A percentile compares a stretch with the other conserved stretches of the same genome.
Evolutionary conservation across 192 early-diverging fungal species (phyloP).

Genomic region (Backusella luteola): DNA sequence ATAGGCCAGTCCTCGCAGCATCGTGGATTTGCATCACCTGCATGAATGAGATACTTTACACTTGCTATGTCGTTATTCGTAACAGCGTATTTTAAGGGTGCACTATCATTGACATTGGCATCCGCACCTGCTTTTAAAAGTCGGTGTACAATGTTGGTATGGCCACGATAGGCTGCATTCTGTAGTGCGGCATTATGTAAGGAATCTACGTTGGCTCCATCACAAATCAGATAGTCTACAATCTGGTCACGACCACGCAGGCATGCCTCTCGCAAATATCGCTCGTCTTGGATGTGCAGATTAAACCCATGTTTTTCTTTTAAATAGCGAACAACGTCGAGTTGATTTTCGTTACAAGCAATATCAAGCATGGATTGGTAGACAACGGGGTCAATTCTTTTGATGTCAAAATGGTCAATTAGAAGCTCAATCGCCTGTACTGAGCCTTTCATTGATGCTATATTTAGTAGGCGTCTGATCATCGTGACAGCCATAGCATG

Average conservation of each 20-base stretch:
- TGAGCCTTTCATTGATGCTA: conserved; percentile 23
- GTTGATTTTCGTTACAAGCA: conserved; percentile 24
- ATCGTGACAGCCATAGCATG: neutral
- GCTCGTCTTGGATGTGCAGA: conserved; percentile 22
- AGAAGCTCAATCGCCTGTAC: conserved; percentile 28
- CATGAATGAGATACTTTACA: neutral
- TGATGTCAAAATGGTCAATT: conserved; percentile 12
- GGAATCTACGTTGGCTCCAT: conserved; percentile 27
- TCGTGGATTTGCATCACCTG: conserved; percentile 6
- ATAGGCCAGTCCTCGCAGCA: conserved; percentile 14
- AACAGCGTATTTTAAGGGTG: conserved; percentile 1
- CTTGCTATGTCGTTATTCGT: neutral
- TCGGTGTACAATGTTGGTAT: neutral
- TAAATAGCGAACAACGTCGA: conserved; percentile 26
- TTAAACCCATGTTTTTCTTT: conserved; percentile 19
- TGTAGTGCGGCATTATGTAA: conserved; percentile 31
- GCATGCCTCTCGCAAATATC: conserved; percentile 25
- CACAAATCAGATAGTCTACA: conserved; percentile 21
- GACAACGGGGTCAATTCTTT: neutral
- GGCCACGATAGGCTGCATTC: conserved; percentile 19
- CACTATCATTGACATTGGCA: conserved; percentile 15
- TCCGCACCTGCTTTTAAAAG: conserved; percentile 24
- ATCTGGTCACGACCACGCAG: conserved; percentile 20
- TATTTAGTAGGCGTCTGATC: conserved; percentile 17
- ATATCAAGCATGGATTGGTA: conserved; percentile 20